Base-by-base conservation (phyloP, 257 asterid genomes). In the Nicotiana attenuata region DNA sequence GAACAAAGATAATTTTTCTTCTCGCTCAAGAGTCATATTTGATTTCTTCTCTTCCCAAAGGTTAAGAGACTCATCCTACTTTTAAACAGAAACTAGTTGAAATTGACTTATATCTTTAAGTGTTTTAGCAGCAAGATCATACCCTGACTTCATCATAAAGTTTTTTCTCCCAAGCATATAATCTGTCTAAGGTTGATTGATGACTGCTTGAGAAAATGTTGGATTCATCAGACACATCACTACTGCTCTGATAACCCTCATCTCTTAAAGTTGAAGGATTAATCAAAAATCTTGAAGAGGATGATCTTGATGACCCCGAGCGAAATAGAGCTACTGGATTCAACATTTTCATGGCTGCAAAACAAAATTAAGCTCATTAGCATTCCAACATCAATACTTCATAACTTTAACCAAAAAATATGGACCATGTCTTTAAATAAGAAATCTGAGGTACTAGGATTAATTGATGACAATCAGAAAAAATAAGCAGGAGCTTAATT, bases 131-230 rank as follows among this genome's bases (percentile, higher is more conserved):
- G 63, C 22, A 80, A 89, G 77, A 38, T 81, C 98, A 85, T 92
- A 96, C 99, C 95, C 95, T 85, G 81, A 96, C 98, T 96, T 96
- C 93, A 75, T 87, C 92, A 85, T 94, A 96, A 75, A 96, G 98
- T 87, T 96, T 96, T 89, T 92, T 96, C 88, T 96, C 99, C 99
- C 99, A 96, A 31, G 92, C 95, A 83, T 86, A 94, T 83, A 96
- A 84, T 85, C 97, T 86, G 84, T 96, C 98, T 82, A 96, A 84
- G 29, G 99, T 94, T 26, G 97, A 94, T 65, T 94, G 99, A 85
- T 96, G 99, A 78, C 98, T 93, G 55, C 93, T 90, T 33, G 95
- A 83, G 84, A 87, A 82, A 57, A 68, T 61, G 88, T 82, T 82
- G 66, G 95, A 87, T 50, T 92, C 97, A 56, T 92, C 97, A 10